phyloP scores from a whole-genome alignment of 306 rosid genomes.

The Cucurbita maxima region DNA sequence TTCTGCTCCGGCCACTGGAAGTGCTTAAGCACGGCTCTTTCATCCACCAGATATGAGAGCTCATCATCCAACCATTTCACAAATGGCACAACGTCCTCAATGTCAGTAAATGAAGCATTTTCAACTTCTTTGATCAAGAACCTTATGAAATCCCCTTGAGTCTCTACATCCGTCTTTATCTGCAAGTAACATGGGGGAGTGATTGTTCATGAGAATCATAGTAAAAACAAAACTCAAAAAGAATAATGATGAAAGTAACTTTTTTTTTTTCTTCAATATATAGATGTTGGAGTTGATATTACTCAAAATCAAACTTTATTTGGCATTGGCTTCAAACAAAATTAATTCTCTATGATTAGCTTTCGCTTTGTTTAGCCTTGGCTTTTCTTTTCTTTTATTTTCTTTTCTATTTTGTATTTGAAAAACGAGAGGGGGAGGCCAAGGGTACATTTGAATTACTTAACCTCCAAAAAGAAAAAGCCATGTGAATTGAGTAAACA shows the following conservation, averaged over 20 bases:
- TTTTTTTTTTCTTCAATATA: not conserved
- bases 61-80: slow-evolving; percentile 99
- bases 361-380: not conserved
- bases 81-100: slow-evolving; percentile 82
- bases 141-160: slow-evolving; percentile 86
- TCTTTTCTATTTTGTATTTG: not conserved
- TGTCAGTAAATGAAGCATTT: slow-evolving; percentile 64
- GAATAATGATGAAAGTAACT: not conserved
- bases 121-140: slow-evolving; percentile 85
- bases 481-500: not conserved
- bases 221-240: not conserved
- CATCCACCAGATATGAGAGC: slow-evolving; percentile 92
- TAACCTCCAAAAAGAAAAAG: not conserved
- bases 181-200: slow-evolving; percentile 16
- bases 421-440: not conserved
- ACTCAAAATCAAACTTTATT: slow-evolving; percentile 19
- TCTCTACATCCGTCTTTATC: slow-evolving; percentile 94
- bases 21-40: slow-evolving; percentile 96
- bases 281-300: not conserved
- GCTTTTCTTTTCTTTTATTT: not conserved
- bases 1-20: slow-evolving; percentile 96
- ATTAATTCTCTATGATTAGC: not conserved
- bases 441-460: not conserved
- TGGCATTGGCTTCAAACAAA: not conserved
- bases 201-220: not conserved